Base-by-base conservation (phyloP, 257 asterid species). In the Pogostemon cablin region DNA sequence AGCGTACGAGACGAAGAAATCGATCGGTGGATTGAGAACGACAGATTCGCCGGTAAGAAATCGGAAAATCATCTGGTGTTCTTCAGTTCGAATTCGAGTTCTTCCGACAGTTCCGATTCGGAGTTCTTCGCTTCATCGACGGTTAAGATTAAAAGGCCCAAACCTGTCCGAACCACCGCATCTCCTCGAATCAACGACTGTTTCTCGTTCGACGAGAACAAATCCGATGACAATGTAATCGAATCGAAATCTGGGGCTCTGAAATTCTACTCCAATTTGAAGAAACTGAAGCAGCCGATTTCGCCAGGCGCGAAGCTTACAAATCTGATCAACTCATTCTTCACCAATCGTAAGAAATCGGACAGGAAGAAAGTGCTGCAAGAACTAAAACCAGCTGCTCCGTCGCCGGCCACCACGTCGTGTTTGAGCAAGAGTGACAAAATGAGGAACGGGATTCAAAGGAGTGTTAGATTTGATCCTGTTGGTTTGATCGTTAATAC, bases 281-380 rank as follows among this genome's bases (percentile, higher is more conserved):
- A 75, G 84, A 87, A 87, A 38, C 64, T 81, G 62, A 85, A 82
- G 75, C 90, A 83, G 72, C 96, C 95, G 1, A 71, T 85, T 46
- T 85, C 96, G 0, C 96, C 95, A 0, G 92, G 95, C 1, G 86
- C 72, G 25, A 80, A 87, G 12, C 76, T 89, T 0, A 82, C 93
- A 1, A 81, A 9, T 63, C 81, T 87, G 73, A 76, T 87, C 80
- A 81, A 68, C 69, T 82, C 88, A 2, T 78, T 87, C 11, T 87
- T 87, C 78, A 12, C 72, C 17, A 67, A 57, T 50, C 60, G 78
- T 1, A 88, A 81, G 62, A 86, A 84, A 58, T 8, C 69, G 5
- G 77, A 74, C 59, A 35, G 17, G 9, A 49, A 20, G 8, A 73
- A 49, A 56, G 76, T 68, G 17, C 59, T 43, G 4, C 78, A 67